Percentiles rank a stretch among this genome's conserved stretches.
phyloP scores from a whole-genome alignment of 257 asterid genomes.

The Verbena officinalis region DNA sequence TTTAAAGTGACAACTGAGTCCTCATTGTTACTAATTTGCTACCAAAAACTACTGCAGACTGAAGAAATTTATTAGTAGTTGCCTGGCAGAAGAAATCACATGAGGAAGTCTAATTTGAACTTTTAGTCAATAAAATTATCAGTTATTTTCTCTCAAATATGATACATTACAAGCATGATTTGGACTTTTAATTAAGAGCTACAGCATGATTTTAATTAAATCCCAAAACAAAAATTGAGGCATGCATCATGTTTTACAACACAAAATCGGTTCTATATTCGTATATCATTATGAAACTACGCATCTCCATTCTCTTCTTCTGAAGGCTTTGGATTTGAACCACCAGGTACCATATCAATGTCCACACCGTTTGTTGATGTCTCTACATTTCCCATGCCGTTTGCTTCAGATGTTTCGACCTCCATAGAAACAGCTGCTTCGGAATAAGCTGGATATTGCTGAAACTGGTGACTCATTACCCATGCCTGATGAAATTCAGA shows the following conservation, averaged over 20 bases:
- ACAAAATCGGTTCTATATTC: slow-evolving; percentile 3
- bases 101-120: too few relatives aligned
- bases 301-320: slow-evolving; percentile 33
- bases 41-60: too few relatives aligned
- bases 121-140: too few relatives aligned
- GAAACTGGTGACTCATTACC: slow-evolving; percentile 45
- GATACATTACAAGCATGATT: too few relatives aligned
- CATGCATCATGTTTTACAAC: not conserved
- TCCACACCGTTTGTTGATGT: slow-evolving; percentile 36
- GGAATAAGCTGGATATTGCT: slow-evolving; percentile 44
- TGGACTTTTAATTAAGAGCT: too few relatives aligned
- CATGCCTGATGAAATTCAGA: slow-evolving; percentile 52
- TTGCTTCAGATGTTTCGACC: slow-evolving; percentile 40
- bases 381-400: slow-evolving; percentile 34
- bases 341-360: slow-evolving; percentile 35
- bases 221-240: too few relatives aligned
- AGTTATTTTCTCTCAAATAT: too few relatives aligned
- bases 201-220: too few relatives aligned
- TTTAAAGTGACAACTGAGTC: too few relatives aligned
- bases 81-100: too few relatives aligned
- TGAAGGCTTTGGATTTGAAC: slow-evolving; percentile 20
- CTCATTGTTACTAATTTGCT: too few relatives aligned
- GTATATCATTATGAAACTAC: slow-evolving; percentile 3
- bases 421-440: slow-evolving; percentile 38
- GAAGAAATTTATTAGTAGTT: too few relatives aligned